A percentile compares a stretch with the other conserved stretches of the same genome.
Evolutionary conservation across 805 yeast genomes (phyloP).

Genomic region (Kockiozyma suomiensis): DNA sequence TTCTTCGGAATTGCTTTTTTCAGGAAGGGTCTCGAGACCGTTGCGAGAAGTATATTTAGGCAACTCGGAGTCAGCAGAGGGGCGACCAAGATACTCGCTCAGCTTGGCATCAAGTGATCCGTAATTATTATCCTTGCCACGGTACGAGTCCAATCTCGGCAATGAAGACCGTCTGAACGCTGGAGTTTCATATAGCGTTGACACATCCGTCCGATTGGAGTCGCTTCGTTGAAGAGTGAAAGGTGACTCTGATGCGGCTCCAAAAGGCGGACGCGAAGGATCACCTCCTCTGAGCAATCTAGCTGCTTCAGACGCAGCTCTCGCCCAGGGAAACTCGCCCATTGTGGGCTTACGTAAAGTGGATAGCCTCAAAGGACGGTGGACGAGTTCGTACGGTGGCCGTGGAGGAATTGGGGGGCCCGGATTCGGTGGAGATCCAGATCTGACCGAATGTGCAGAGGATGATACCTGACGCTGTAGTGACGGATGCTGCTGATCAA

Average conservation of each 20-base stretch:
- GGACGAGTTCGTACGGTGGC: slow-evolving; percentile 24
- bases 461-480: slow-evolving; percentile 11
- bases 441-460: slow-evolving; percentile 11
- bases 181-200: slow-evolving; percentile 28
- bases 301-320: slow-evolving; percentile 23
- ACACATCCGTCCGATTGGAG: slow-evolving; percentile 13
- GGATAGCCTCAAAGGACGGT: slow-evolving; percentile 19
- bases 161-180: slow-evolving; percentile 22
- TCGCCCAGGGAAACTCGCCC: slow-evolving; percentile 30
- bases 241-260: not conserved
- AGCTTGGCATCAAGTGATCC: slow-evolving; percentile 29
- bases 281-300: slow-evolving; percentile 2
- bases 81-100: slow-evolving; percentile 20
- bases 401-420: slow-evolving; percentile 33
- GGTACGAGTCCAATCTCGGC: slow-evolving; percentile 27
- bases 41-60: not conserved
- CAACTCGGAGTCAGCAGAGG: not conserved
- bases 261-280: not conserved
- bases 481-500: not conserved
- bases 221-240: slow-evolving; percentile 6
- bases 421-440: slow-evolving; percentile 16
- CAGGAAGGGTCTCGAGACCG: not conserved
- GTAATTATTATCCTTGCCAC: slow-evolving; percentile 7
- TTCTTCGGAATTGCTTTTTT: not conserved
- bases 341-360: slow-evolving; percentile 22